Percentiles rank a stretch among this genome's conserved stretches.
phyloP scores from a whole-genome alignment of 2,329 filamentous ascomycete species.

The Paecilomyces formosus region DNA sequence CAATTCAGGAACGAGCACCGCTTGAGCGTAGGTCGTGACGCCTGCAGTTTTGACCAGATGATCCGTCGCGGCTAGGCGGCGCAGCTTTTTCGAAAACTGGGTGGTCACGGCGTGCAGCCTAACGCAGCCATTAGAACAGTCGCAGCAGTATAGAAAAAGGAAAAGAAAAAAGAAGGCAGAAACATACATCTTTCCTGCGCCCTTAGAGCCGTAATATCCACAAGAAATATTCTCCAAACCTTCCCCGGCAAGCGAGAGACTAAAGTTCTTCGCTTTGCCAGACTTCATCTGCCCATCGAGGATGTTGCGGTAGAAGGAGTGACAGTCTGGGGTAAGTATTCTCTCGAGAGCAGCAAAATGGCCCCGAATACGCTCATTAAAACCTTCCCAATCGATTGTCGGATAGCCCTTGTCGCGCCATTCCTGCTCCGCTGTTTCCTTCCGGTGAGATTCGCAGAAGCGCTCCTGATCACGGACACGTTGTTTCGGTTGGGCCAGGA shows the following conservation, averaged over 20 bases:
- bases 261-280: slow-evolving; percentile 54
- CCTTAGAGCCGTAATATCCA: slow-evolving; percentile 77
- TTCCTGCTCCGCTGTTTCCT: slow-evolving; percentile 43
- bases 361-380: slow-evolving; percentile 52
- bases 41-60: slow-evolving; percentile 59
- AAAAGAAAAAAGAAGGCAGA: no score
- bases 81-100: slow-evolving; percentile 53
- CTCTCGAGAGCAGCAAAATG: slow-evolving; percentile 51
- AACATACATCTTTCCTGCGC: slow-evolving; percentile 61
- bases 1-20: slow-evolving; percentile 69
- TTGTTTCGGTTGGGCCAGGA: slow-evolving; percentile 32
- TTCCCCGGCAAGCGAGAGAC: slow-evolving; percentile 42
- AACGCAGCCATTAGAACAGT: slow-evolving; percentile 6
- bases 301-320: slow-evolving; percentile 54
- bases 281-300: slow-evolving; percentile 49
- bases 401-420: slow-evolving; percentile 58
- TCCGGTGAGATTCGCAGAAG: slow-evolving; percentile 60
- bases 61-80: slow-evolving; percentile 57
- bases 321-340: slow-evolving; percentile 47
- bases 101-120: slow-evolving; percentile 53
- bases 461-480: slow-evolving; percentile 30
- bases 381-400: slow-evolving; percentile 57
- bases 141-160: slow-evolving; percentile 2
- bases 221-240: slow-evolving; percentile 53
- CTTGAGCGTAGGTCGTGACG: slow-evolving; percentile 62